Base-by-base conservation (phyloP, 2,329 filamentous ascomycete genomes). In the Alternaria consortialis region DNA sequence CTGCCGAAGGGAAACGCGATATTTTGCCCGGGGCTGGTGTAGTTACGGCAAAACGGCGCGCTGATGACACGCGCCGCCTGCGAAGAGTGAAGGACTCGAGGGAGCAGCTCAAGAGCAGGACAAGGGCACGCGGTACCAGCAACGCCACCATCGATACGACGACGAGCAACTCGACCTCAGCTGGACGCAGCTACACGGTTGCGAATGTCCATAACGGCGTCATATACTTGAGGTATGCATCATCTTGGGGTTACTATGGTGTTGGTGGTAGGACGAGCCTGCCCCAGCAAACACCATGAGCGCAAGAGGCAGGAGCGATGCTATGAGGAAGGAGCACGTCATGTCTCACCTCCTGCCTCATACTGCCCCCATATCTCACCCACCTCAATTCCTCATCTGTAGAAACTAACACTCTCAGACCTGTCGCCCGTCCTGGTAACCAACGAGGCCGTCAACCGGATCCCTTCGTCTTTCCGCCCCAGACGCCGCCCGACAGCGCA, bases 191-290 rank as follows among this genome's bases (percentile, higher is more conserved):
- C 58, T 83, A 83, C 69, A 82, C 81, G 3, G 82, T 84, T 29
- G 80, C 78, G 31, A 83, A 83, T 68, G 79, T 84, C 51, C 79
- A 81, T 68, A 79, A 81, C 73, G 82, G 82, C 61, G 79, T 80
- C 54, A 79, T 84, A 54, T 84, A 83, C 67, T 76, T 83, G 58
- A 80, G 81, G 75, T 82, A 80, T 56, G 73, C 70, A 37, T 23
- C 23, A 20, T 46, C 23, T 31, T 8, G 34, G 25, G 17, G 4
- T 20, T 20, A 11, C 34, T 43, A 20, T 44, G 42, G 40, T 44
- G 52, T 31, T 48, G 57, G 39, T 37, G 32, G 43, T 52, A 42
- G 27, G n/a, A 25, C 20, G 48, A 37, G 46, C 11, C 46, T 50
- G 46, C 20, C 46, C 25, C 47, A 23, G 32, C 20, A 50, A 37